Evolutionary conservation across 139 green algal genomes (phyloP).

Genomic region (Raphidocelis subcapitata): DNA sequence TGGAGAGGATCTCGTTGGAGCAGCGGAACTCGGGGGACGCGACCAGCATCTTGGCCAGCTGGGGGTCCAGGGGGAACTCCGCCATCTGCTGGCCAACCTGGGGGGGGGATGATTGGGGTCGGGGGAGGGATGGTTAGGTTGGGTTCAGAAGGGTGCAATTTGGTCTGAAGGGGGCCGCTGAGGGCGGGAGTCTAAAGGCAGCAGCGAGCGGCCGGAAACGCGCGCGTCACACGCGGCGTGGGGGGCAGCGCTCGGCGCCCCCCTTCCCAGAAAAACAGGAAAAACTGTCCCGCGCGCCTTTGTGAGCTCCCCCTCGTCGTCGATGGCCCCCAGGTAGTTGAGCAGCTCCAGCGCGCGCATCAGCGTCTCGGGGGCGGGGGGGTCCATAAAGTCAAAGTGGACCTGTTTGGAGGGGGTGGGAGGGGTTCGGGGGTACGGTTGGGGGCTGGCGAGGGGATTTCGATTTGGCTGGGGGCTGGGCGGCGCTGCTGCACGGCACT

Average conservation of each 20-base stretch:
- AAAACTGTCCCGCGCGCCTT: conserved; percentile 47
- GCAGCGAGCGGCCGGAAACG: background rate
- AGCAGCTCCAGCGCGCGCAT: conserved; percentile 99
- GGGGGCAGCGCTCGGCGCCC: background rate
- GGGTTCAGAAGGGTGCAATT: background rate
- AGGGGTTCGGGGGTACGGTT: background rate
- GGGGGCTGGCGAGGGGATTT: background rate
- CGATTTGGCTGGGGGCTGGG: background rate
- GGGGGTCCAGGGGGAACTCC: conserved; percentile 98
- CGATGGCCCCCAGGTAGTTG: conserved; percentile 98
- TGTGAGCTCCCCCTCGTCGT: conserved; percentile 97
- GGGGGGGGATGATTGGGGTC: too few species aligned
- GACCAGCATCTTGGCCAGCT: conserved; percentile 98
- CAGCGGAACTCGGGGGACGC: conserved; percentile 89
- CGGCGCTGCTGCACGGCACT: background rate
- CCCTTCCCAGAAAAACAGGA: background rate
- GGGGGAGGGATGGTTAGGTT: too few species aligned
- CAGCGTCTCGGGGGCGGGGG: conserved; percentile 97
- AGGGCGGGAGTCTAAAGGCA: background rate
- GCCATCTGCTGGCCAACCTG: conserved; percentile 92
- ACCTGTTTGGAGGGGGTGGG: conserved; percentile 68
- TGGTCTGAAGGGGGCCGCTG: background rate
- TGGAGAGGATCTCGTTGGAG: conserved; percentile 96
- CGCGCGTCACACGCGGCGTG: background rate
- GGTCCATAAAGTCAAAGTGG: conserved; percentile 99